Evolutionary conservation across 345 rosid species (phyloP).

Genomic region (Mercurialis annua): DNA sequence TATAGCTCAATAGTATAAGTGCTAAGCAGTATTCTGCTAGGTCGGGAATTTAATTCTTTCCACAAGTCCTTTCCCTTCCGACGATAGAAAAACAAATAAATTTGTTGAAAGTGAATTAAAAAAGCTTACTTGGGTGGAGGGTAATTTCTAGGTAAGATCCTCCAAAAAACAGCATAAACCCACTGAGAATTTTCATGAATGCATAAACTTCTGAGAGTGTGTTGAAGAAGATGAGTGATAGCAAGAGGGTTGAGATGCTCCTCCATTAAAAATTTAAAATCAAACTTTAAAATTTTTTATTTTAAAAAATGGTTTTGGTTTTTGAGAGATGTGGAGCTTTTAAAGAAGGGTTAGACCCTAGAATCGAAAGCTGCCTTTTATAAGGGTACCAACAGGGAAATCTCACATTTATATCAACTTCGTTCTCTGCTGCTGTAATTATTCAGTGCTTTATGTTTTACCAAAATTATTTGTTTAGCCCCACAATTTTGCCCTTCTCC

Average conservation of each 20-base stretch:
- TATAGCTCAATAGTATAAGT: too few species aligned
- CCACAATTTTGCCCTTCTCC: slow-evolving; percentile 28
- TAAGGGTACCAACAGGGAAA: slow-evolving; percentile 40
- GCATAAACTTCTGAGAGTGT: slow-evolving; percentile 89
- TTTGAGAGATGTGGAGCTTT: slow-evolving; percentile 26
- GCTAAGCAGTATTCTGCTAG: too few species aligned
- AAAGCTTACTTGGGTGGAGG: slow-evolving; percentile 99
- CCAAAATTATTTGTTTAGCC: slow-evolving; percentile 38
- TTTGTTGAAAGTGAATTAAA: too few species aligned
- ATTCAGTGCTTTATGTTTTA: slow-evolving; percentile 32
- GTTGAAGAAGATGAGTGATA: slow-evolving; percentile 95
- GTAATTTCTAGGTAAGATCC: slow-evolving; percentile 96
- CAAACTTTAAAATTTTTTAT: slow-evolving; percentile 1
- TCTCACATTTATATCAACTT: slow-evolving; percentile 34
- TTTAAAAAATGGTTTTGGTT: too few species aligned
- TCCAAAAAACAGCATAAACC: slow-evolving; percentile 99
- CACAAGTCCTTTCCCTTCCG: too few species aligned
- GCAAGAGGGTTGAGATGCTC: slow-evolving; percentile 81
- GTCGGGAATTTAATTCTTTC: too few species aligned
- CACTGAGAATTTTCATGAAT: slow-evolving; percentile 83
- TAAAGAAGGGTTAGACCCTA: slow-evolving; percentile 49
- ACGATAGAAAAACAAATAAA: too few species aligned
- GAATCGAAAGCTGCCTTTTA: slow-evolving; percentile 49
- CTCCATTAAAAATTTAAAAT: slow-evolving; percentile 47
- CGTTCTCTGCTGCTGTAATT: slow-evolving; percentile 12